phyloP scores from a whole-genome alignment of 768 basidiomycete species.

The Strobilomyces confusus region DNA sequence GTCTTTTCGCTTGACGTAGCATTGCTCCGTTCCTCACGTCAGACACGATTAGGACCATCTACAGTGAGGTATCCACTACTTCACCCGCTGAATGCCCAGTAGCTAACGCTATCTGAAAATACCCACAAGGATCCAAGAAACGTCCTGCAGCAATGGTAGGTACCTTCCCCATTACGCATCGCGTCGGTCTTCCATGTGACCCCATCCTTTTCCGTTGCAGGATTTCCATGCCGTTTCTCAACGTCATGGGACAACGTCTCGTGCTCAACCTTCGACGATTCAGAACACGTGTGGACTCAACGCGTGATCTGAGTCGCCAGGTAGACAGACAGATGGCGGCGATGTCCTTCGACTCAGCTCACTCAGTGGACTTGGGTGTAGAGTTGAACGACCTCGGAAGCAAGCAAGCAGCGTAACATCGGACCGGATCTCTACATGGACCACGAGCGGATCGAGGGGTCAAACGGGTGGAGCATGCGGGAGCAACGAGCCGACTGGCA shows the following conservation, averaged over 20 bases:
- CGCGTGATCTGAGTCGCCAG: constrained; percentile 10
- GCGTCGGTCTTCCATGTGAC: too few relatives aligned
- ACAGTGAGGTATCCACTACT: constrained; percentile 3
- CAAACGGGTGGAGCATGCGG: constrained; percentile 15
- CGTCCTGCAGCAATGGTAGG: constrained; percentile 5
- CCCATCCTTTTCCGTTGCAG: not conserved
- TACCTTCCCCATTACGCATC: too few relatives aligned
- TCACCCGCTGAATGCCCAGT: too few relatives aligned
- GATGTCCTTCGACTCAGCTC: not conserved
- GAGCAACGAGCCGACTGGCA: too few relatives aligned
- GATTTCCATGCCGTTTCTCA: constrained; percentile 8
- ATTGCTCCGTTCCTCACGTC: not conserved
- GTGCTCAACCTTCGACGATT: constrained; percentile 16
- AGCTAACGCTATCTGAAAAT: too few relatives aligned
- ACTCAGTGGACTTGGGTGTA: too few relatives aligned
- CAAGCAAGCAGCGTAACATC: too few relatives aligned
- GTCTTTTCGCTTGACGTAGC: not conserved
- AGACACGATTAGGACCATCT: constrained; percentile 5
- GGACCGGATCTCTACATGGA: too few relatives aligned
- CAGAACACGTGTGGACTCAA: not conserved
- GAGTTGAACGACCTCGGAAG: too few relatives aligned
- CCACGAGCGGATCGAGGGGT: constrained; percentile 1
- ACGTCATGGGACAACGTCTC: constrained; percentile 22
- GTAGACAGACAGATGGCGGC: constrained; percentile 10
- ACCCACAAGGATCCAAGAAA: constrained; percentile 26